These are phyloP conservation scores for Poa annua DNA, from an alignment of 176 grass and related monocot species.

Conservation along the genomic window DNA sequence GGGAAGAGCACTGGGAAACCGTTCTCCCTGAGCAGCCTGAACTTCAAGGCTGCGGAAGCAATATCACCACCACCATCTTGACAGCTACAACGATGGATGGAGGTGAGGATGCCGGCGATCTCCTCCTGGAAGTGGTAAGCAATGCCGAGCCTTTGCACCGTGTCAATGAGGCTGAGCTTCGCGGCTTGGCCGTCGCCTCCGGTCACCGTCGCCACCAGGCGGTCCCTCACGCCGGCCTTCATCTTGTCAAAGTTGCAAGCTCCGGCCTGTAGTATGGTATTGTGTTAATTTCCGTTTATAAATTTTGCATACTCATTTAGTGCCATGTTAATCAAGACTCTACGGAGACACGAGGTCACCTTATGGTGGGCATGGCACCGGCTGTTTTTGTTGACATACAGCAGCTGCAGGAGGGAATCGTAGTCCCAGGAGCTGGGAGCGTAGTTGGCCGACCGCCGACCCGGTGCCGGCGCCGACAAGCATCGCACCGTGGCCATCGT, in stretches of 20 bases:
- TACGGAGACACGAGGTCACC: too few species aligned
- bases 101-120: slow-evolving; percentile 33
- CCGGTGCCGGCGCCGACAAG: background rate
- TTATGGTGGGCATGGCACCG: too few species aligned
- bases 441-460: background rate
- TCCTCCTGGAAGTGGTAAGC: slow-evolving; percentile 57
- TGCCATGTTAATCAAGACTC: too few species aligned
- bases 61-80: slow-evolving; percentile 7
- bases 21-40: slow-evolving; percentile 57
- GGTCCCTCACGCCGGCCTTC: slow-evolving; percentile 27
- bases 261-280: background rate
- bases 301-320: background rate
- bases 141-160: slow-evolving; percentile 52
- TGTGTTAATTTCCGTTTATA: too few species aligned
- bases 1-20: slow-evolving; percentile 21
- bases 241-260: slow-evolving; percentile 30
- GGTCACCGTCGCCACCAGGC: background rate
- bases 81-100: background rate
- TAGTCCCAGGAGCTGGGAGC: background rate
- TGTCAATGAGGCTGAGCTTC: slow-evolving; percentile 47
- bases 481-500: background rate
- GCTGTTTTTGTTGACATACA: background rate
- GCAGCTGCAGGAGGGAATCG: background rate
- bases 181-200: background rate
- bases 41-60: slow-evolving; percentile 35